A percentile compares a stretch with the other conserved stretches of the same genome.
phyloP scores from a whole-genome alignment of 768 basidiomycete species.

The Sporobolomyces pararoseus region DNA sequence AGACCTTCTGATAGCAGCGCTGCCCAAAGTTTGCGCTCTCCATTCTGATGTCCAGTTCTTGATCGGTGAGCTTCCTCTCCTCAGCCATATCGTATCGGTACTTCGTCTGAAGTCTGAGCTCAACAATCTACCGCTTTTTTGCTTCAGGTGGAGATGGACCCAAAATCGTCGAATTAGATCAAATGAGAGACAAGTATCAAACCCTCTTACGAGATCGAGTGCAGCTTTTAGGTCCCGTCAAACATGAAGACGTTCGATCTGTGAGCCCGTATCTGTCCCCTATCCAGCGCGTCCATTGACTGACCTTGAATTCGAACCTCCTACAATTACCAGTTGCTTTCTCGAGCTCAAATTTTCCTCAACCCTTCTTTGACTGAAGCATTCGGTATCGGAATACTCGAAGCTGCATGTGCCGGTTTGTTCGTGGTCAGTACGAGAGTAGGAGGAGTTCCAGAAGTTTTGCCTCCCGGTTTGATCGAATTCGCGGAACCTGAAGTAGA shows the following conservation, averaged over 20 bases:
- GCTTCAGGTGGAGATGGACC: slow-evolving; percentile 82
- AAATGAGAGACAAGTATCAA: slow-evolving; percentile 83
- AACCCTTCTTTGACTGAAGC: slow-evolving; percentile 94
- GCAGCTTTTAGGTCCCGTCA: slow-evolving; percentile 76
- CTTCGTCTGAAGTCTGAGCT: not conserved
- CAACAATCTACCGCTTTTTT: not conserved
- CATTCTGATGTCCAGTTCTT: slow-evolving; percentile 86
- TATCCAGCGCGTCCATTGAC: not conserved
- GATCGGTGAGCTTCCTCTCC: slow-evolving; percentile 67
- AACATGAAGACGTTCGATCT: slow-evolving; percentile 73
- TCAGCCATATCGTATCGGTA: not conserved
- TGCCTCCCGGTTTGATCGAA: slow-evolving; percentile 90
- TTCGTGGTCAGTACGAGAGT: slow-evolving; percentile 92
- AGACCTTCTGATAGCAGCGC: slow-evolving; percentile 86
- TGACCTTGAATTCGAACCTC: not conserved
- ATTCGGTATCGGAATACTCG: slow-evolving; percentile 94
- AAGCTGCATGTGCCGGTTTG: slow-evolving; percentile 89
- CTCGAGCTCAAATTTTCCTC: slow-evolving; percentile 82
- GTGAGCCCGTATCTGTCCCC: slow-evolving; percentile 53
- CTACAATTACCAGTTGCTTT: slow-evolving; percentile 61
- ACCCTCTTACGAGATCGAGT: slow-evolving; percentile 78
- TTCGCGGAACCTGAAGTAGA: slow-evolving; percentile 92
- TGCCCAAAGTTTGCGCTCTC: slow-evolving; percentile 76
- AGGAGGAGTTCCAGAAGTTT: slow-evolving; percentile 90
- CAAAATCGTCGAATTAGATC: slow-evolving; percentile 86